Percentiles rank a stretch among this genome's conserved stretches.
Conservation (phyloP, 208 protist species). For the Acanthamoeba royreba region DNA sequence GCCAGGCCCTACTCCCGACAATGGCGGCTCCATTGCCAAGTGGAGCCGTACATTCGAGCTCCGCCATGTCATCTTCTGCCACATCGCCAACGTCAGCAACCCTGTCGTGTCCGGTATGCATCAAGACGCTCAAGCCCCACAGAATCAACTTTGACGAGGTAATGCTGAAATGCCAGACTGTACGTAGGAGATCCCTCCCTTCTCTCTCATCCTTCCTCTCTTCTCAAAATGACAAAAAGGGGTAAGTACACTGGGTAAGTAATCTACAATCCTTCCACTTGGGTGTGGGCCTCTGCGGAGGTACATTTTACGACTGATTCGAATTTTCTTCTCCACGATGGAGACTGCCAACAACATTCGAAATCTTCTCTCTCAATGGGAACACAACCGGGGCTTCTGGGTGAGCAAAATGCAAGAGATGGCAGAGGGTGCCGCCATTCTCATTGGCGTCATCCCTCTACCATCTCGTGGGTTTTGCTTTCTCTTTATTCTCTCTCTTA, state of each 20-base stretch:
- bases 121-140: not conserved
- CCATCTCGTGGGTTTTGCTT: too few relatives aligned
- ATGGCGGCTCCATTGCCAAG: too few relatives aligned
- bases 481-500: not conserved
- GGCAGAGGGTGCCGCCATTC: not conserved
- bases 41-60: too few relatives aligned
- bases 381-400: too few relatives aligned
- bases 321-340: not conserved
- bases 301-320: not conserved
- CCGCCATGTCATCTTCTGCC: too few relatives aligned
- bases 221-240: not conserved
- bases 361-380: not conserved
- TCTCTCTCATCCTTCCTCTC: not conserved
- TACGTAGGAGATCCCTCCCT: too few relatives aligned
- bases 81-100: too few relatives aligned
- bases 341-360: not conserved
- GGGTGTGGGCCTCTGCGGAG: too few relatives aligned
- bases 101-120: not conserved
- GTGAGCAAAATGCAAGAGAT: not conserved
- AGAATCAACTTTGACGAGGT: not conserved
- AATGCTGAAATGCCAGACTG: not conserved
- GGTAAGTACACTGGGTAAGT: not conserved
- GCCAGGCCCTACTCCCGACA: too few relatives aligned
- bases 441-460: not conserved
- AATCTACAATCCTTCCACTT: not conserved